Conservation (phyloP, 345 rosid genomes). For the Toxicodendron radicans region DNA sequence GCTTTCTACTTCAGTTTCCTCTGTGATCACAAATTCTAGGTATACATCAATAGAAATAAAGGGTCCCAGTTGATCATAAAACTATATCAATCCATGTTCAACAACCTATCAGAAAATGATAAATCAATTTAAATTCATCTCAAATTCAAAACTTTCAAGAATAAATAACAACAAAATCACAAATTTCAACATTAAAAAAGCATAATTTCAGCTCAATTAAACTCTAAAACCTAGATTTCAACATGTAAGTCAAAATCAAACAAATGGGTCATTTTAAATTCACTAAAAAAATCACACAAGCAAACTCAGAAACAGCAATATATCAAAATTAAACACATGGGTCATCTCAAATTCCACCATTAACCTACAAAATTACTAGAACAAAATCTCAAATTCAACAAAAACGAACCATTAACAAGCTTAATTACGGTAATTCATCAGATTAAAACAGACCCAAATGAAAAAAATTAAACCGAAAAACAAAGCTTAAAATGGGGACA, state of each 20-base stretch:
- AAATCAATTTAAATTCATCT: not conserved
- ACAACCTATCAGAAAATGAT: not conserved
- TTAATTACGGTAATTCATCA: not conserved
- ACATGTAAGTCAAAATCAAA: not conserved
- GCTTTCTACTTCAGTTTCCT: too few species aligned
- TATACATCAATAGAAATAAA: not conserved
- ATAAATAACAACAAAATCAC: not conserved
- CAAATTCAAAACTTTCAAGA: not conserved
- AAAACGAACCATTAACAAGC: not conserved
- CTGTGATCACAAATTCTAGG: not conserved
- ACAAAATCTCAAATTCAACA: conserved; percentile 3
- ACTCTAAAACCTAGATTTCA: not conserved
- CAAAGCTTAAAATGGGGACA: not conserved
- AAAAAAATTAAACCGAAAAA: not conserved
- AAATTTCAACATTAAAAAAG: not conserved
- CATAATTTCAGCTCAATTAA: not conserved
- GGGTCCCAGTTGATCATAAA: not conserved
- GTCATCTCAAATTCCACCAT: not conserved
- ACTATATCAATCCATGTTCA: not conserved
- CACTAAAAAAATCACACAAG: not conserved
- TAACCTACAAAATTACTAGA: not conserved
- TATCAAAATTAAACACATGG: conserved; percentile 8
- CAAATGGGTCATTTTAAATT: not conserved
- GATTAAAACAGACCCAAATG: not conserved
- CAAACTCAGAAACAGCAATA: not conserved